Evolutionary conservation across 768 basidiomycete species (phyloP), one percentile per base, ranked within the genome.

Genomic region (Boletus patriciae): DNA sequence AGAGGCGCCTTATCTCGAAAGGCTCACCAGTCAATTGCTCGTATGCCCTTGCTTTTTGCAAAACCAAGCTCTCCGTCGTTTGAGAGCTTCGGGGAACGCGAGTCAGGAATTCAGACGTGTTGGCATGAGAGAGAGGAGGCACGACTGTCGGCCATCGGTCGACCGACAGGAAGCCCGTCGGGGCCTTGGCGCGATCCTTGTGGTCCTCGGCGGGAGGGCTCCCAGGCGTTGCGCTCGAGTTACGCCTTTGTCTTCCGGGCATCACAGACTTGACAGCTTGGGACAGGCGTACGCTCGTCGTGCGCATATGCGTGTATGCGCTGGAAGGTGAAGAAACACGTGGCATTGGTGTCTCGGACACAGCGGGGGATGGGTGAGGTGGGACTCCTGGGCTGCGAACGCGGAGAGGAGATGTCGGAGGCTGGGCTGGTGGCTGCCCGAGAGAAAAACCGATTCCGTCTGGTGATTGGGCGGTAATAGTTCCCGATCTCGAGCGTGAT

Each of bases 1-100:
- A 12, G 10, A 50, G 16, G 13, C 4, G 10, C 42, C 19, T 44
- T 7, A 18, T 21, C 13, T 23, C 46, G n/a, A 31, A 33, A 13
- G 3, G 18, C 59, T 57, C 48, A 70, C 70, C 52, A 10, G 48
- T 63, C n/a, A 67, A 36, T 31, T 66, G 62, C 38, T 67, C 72
- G 38, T 69, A 71, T 13, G 67, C 65, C 37, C 38, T 66, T 6
- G 69, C 67, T 45, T 67, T 61, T 52, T 70, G 72, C 19, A 68
- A 51, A 13, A 76, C 70, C 49, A 67, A 55, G 54, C 70, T 74
- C 25, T 68, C 64, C 46, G 62, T 58, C 16, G 59, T 44, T 18
- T 60, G 58, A 6, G 52, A 25, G n/a, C 10, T 45, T 12, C 50
- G 50, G 4, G 52, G 59, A 34, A 49, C 10, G 16, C 57, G 66